A percentile compares a stretch with the other conserved stretches of the same genome.
phyloP scores from a whole-genome alignment of 805 yeast genomes.

The Cyberlindnera suaveolens region DNA sequence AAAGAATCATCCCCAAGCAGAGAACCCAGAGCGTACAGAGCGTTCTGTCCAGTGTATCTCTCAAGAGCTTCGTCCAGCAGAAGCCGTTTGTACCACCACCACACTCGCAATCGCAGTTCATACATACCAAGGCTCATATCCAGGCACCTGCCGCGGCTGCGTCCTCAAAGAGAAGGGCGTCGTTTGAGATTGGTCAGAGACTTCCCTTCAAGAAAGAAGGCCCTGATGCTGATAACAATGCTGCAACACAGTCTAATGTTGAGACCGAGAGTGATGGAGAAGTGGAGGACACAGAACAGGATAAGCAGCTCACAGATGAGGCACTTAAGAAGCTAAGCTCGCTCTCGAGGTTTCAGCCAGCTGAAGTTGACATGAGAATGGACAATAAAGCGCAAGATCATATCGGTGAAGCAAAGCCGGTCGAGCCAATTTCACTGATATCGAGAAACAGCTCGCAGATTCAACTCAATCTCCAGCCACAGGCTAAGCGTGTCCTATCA shows the following conservation, averaged over 20 bases:
- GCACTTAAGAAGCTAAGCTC: slow-evolving; percentile 32
- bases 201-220: slow-evolving; percentile 32
- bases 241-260: neutral
- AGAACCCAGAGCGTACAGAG: slow-evolving; percentile 35
- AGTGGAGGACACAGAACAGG: slow-evolving; percentile 24
- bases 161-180: slow-evolving; percentile 26
- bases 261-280: slow-evolving; percentile 16
- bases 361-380: slow-evolving; percentile 21
- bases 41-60: slow-evolving; percentile 53
- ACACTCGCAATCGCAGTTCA: slow-evolving; percentile 18
- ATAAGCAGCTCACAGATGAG: slow-evolving; percentile 31
- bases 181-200: slow-evolving; percentile 25
- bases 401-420: neutral
- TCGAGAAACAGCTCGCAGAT: slow-evolving; percentile 1
- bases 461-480: slow-evolving; percentile 1
- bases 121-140: slow-evolving; percentile 29
- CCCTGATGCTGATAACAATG: slow-evolving; percentile 20
- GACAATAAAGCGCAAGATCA: slow-evolving; percentile 6
- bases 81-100: slow-evolving; percentile 10
- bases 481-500: neutral
- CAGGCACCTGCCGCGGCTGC: slow-evolving; percentile 37
- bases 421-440: neutral
- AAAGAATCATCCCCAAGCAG: slow-evolving; percentile 54
- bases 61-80: slow-evolving; percentile 42
- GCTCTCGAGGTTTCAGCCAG: slow-evolving; percentile 23